phyloP scores from a whole-genome alignment of 164 flowering plant genomes.

The Echeveria elegans region DNA sequence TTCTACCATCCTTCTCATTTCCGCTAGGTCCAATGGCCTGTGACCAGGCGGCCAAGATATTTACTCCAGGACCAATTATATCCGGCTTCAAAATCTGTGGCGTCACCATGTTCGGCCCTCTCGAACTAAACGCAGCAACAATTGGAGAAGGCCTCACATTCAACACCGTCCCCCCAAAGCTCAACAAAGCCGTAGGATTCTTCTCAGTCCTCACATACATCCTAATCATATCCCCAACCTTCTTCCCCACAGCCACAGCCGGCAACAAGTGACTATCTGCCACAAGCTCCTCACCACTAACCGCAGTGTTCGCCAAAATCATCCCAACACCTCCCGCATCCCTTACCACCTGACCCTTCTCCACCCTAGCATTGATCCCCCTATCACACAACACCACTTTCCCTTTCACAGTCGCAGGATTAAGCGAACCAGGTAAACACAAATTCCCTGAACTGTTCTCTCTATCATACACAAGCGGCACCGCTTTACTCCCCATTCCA shows the following conservation, averaged over 20 bases:
- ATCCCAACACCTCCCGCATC: conserved; percentile 81
- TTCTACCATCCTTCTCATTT: conserved; percentile 42
- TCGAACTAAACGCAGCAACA: conserved; percentile 81
- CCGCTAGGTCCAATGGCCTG: conserved; percentile 61
- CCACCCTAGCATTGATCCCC: conserved; percentile 72
- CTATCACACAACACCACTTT: conserved; percentile 83
- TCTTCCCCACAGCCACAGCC: conserved; percentile 72
- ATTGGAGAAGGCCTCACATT: conserved; percentile 75
- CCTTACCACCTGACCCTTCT: conserved; percentile 64
- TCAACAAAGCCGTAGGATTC: conserved; percentile 55
- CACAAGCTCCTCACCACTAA: conserved; percentile 77
- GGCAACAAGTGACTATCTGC: conserved; percentile 81
- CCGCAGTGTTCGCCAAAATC: conserved; percentile 81
- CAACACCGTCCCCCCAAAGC: conserved; percentile 74
- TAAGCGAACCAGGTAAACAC: conserved; percentile 67
- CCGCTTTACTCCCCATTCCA: conserved; percentile 46
- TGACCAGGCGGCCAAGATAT: conserved; percentile 84
- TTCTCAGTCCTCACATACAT: conserved; percentile 29
- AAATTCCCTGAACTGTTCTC: conserved; percentile 30
- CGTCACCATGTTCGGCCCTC: conserved; percentile 72
- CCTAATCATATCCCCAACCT: conserved; percentile 44
- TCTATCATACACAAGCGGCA: conserved; percentile 35
- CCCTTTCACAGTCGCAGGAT: conserved; percentile 41
- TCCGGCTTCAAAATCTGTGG: conserved; percentile 84
- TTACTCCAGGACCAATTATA: conserved; percentile 87